Base-by-base conservation (phyloP, 345 rosid genomes). In the Orychophragmus violaceus region DNA sequence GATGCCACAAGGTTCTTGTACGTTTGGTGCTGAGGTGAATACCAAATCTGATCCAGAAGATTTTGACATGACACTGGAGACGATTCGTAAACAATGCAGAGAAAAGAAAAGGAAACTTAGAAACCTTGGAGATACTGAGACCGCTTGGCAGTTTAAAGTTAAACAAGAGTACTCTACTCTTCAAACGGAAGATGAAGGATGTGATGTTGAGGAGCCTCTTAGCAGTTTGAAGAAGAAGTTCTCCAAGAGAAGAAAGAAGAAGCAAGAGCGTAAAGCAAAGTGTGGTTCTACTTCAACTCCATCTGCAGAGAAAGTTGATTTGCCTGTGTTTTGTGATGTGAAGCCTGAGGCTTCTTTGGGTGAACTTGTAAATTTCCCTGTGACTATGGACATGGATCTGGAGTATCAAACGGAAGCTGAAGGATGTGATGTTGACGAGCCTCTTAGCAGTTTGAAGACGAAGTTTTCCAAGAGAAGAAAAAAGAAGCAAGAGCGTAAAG, bases 131-230 rank as follows among this genome's bases (percentile, higher is more conserved):
- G 58, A 48, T 70, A 7, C 53, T 51, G 82, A 50, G 61, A 37
- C 37, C 0, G 28, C 11, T 50, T 58, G 68, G 3, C 14, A 11
- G n/a, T 63, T 44, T 33, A 56, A 74, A 61, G 74, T 52, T 33
- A 72, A 76, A 55, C 53, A 63, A 19, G 82, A 76, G 23, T 22
- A 16, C 12, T 16, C 48, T 11, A 18, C 65, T 67, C 66, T 61
- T 16, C 60, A 42, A 29, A 46, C 30, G 6, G 44, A 69, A 63
- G 73, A 70, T 45, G 84, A 84, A 27, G 83, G 75, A n/a, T 64
- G 17, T 76, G 92, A 82, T 54, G 66, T 74, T 24, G 73, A 76
- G 57, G 83, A 77, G 86, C 79, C 85, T 61, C 88, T 89, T 44
- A 77, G 74, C 52, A 19, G 10, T 49, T 84, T 64, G 89, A 77